Evolutionary conservation across 139 green algal genomes (phyloP), one percentile per base, ranked within the genome.

Genomic region (Coelastrella sp.): DNA sequence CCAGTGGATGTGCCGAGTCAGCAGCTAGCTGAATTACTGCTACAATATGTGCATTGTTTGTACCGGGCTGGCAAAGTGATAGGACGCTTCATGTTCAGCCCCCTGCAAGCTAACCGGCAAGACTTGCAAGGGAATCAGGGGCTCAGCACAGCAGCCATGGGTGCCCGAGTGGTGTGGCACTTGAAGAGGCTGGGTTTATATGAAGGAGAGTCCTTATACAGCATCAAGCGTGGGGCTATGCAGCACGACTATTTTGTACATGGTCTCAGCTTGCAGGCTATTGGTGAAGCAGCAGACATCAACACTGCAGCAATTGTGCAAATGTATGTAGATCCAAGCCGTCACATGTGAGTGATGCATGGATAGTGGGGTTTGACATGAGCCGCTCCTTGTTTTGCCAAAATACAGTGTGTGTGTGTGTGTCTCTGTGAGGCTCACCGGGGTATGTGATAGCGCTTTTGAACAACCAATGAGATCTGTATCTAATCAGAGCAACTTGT

Each of bases 121-220:
- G 35, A 71, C 35, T 51, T 79, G 27, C 43, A 79, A 32, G 0
- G 4, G 0, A 3, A 64, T 2, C 71, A 79, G 27, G 71, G 45
- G 1, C 23, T 82, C 21, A 71, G 51, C 35, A 82, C 75, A 57
- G 53, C 75, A 71, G 75, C 75, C 4, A 62, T 62, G 69, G 69
- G 53, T 30, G 66, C 66, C 35, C 45, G 45, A 11, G 45, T 76
- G 13, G 40, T 76, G 8, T 25, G 21, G 15, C 67, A 76, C 23
- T 34, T 77, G 68, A 77, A 59, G 4, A 32, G 68, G 4, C 2
- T 77, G 21, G 68, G 68, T 9, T 34, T 77, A 9, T 77, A 77
- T 77, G 68, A 77, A 35, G 68, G 68, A 4, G 68, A 77, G 21
- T 77, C 68, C 19, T 35, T 77, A 40, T 77, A 77, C 68, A 77